These are phyloP conservation scores for Eutrema heterophyllum DNA, from an alignment of 345 rosid species.

Conservation along the genomic window DNA sequence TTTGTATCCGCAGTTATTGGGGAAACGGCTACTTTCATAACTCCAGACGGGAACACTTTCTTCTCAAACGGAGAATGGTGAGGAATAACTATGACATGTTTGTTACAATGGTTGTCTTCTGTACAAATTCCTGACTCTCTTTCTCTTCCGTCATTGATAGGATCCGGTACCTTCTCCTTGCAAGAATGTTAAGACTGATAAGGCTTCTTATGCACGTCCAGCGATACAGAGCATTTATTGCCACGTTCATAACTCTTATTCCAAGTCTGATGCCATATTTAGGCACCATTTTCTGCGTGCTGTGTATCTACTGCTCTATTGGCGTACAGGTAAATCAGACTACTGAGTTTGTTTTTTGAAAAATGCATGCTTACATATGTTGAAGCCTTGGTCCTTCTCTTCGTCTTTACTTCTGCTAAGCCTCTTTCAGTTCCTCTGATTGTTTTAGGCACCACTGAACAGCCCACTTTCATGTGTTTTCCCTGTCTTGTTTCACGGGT, in stretches of 20 bases:
- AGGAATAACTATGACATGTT: conserved; percentile 7
- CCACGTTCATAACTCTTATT: conserved; percentile 83
- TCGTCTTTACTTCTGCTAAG: not conserved
- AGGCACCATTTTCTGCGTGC: conserved; percentile 78
- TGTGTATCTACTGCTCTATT: conserved; percentile 88
- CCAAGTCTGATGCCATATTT: conserved; percentile 97
- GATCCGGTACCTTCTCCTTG: conserved; percentile 98
- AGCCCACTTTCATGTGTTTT: not conserved
- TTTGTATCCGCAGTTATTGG: conserved; percentile 71
- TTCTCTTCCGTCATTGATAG: conserved; percentile 37
- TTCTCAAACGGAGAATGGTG: conserved; percentile 98
- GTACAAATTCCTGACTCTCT: not conserved
- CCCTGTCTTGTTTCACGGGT: not conserved
- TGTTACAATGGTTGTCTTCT: not conserved
- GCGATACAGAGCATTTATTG: conserved; percentile 77
- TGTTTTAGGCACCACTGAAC: not conserved
- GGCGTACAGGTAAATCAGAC: conserved; percentile 75
- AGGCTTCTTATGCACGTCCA: conserved; percentile 79
- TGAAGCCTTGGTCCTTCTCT: not conserved
- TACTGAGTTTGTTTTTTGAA: not conserved
- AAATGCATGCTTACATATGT: not conserved
- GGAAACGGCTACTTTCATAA: conserved; percentile 77
- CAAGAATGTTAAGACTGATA: conserved; percentile 86
- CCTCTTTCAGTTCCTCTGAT: not conserved
- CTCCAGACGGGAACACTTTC: conserved; percentile 58